phyloP scores from a whole-genome alignment of 495 filamentous ascomycete genomes.

The Neurospora hispaniola region DNA sequence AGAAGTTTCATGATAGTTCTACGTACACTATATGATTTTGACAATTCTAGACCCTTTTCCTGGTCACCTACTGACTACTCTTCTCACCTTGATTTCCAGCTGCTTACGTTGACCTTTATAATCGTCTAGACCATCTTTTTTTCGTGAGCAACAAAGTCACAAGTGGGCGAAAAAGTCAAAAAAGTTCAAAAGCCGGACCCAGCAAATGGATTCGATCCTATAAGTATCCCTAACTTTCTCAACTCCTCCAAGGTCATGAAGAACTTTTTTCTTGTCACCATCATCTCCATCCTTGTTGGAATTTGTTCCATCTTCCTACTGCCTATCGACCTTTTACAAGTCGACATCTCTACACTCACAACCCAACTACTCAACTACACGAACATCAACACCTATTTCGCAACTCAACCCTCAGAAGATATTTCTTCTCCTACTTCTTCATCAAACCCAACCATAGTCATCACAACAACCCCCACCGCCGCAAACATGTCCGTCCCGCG shows the following conservation, averaged over 20 bases:
- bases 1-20: conserved; percentile 18
- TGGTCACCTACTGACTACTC: not conserved
- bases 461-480: not conserved
- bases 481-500: conserved; percentile 57
- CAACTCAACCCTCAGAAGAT: not conserved
- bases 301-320: conserved; percentile 27
- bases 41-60: not conserved
- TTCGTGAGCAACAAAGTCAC: not conserved
- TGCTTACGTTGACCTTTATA: not conserved
- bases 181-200: not conserved
- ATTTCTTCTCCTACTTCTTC: too few species aligned
- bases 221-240: not conserved
- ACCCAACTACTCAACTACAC: not conserved
- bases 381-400: not conserved
- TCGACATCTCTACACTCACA: conserved; percentile 5
- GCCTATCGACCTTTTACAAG: conserved; percentile 17
- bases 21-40: not conserved
- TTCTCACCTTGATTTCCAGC: not conserved
- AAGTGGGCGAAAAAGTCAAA: not conserved
- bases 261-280: conserved; percentile 22
- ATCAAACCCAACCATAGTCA: too few species aligned
- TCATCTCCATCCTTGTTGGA: conserved; percentile 27
- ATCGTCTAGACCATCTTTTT: not conserved
- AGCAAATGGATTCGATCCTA: conserved; percentile 4
- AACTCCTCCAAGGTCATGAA: conserved; percentile 7